Conservation (phyloP, 345 rosid species). For the Pistacia integerrima region DNA sequence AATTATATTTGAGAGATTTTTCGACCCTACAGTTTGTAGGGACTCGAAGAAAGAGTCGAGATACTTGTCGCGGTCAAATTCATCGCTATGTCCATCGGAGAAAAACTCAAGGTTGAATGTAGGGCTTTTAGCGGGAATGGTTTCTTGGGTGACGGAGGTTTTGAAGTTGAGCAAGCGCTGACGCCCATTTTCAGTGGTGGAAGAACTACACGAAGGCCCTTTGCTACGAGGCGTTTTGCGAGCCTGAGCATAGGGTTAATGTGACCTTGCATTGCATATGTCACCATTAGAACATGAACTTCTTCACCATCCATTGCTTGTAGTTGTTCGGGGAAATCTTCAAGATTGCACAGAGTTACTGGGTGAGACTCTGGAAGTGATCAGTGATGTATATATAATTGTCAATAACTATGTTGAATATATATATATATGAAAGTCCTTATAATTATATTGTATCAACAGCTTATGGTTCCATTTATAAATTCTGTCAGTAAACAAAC, state of each 20-base stretch:
- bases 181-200: conserved; percentile 44
- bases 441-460: no score
- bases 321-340: no score
- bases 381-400: no score
- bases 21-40: conserved; percentile 30
- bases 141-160: not conserved
- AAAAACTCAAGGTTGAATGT: conserved; percentile 40
- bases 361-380: not conserved
- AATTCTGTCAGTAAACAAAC: no score
- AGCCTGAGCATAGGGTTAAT: conserved; percentile 50
- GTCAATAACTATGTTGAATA: no score
- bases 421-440: no score
- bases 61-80: conserved; percentile 35
- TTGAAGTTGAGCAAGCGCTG: conserved; percentile 28
- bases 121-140: conserved; percentile 7
- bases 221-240: conserved; percentile 40
- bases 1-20: conserved; percentile 40
- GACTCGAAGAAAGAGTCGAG: conserved; percentile 18
- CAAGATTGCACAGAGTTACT: not conserved
- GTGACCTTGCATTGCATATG: conserved; percentile 48
- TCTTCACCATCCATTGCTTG: conserved; percentile 19
- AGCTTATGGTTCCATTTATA: no score
- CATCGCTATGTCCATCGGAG: conserved; percentile 49
- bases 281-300: conserved; percentile 49
- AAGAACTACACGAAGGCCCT: conserved; percentile 46